A percentile compares a stretch with the other conserved stretches of the same genome.
These are phyloP conservation scores for Solanum lignicaule DNA, from an alignment of 257 asterid genomes.

Conservation along the genomic window DNA sequence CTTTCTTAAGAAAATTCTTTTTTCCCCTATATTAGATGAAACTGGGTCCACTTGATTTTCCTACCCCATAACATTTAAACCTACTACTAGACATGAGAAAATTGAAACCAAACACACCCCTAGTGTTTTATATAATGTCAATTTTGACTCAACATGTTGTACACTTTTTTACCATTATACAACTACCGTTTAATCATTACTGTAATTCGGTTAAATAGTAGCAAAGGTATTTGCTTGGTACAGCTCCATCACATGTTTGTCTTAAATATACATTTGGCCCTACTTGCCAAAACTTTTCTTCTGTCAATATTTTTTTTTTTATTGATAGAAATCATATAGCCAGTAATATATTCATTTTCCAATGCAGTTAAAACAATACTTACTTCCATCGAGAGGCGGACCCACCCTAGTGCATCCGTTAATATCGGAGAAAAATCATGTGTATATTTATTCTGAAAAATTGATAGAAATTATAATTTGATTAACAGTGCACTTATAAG, in stretches of 20 bases:
- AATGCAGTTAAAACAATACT: neutral
- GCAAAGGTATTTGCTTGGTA: neutral
- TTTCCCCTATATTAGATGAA: neutral
- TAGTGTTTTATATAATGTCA: neutral
- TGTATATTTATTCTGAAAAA: rapidly evolving
- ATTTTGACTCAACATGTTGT: neutral
- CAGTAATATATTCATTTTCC: neutral
- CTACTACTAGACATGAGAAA: neutral
- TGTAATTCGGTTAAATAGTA: neutral
- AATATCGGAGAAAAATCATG: rapidly evolving
- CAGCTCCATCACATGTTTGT: neutral
- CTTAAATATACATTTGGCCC: neutral
- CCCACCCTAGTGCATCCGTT: neutral
- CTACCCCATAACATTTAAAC: neutral
- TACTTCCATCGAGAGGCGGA: neutral
- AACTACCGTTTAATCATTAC: neutral
- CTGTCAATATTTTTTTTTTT: neutral
- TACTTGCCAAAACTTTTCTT: neutral
- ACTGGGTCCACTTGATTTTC: neutral
- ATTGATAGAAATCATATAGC: neutral
- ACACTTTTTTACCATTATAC: neutral
- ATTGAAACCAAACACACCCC: neutral
- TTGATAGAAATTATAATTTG: too few relatives aligned
- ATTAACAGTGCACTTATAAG: too few relatives aligned
- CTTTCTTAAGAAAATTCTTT: too few relatives aligned